Percentiles rank a stretch among this genome's conserved stretches.
Evolutionary conservation across 1,139 yeast genomes (phyloP).

Genomic region (Scheffersomyces segobiensis): DNA sequence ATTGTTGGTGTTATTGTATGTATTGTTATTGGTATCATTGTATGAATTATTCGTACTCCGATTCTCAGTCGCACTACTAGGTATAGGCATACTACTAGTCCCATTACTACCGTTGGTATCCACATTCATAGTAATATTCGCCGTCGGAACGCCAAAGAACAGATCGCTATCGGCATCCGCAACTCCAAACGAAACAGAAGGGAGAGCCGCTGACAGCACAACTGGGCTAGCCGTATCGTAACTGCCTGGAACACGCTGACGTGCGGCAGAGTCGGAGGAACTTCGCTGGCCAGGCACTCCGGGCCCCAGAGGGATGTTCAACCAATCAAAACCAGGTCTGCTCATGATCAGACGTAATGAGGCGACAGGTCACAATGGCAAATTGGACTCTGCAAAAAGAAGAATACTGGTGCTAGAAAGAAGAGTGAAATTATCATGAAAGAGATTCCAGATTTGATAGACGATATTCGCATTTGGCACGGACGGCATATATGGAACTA

Average conservation of each 20-base stretch:
- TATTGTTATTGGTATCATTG: too few species aligned
- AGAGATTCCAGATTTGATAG: background rate
- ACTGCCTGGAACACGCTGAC: background rate
- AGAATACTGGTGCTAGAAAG: background rate
- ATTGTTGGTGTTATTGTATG: background rate
- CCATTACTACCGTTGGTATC: background rate
- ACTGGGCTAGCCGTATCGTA: background rate
- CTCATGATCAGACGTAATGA: slow-evolving; percentile 17
- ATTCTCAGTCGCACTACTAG: background rate
- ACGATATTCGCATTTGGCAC: background rate
- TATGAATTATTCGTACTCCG: background rate
- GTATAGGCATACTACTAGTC: background rate
- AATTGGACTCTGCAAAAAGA: background rate
- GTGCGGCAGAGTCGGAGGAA: slow-evolving; percentile 3
- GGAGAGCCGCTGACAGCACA: background rate
- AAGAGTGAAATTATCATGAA: background rate
- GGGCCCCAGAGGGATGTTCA: background rate
- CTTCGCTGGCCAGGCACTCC: background rate
- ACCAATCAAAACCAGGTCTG: slow-evolving; percentile 40
- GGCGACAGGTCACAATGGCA: background rate
- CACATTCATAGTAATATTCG: background rate
- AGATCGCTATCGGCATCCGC: background rate
- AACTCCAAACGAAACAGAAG: background rate
- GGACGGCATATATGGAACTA: background rate
- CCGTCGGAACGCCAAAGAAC: background rate